Evolutionary conservation across 129 eudicot species (phyloP).

Genomic region (Flaveria linearis): DNA sequence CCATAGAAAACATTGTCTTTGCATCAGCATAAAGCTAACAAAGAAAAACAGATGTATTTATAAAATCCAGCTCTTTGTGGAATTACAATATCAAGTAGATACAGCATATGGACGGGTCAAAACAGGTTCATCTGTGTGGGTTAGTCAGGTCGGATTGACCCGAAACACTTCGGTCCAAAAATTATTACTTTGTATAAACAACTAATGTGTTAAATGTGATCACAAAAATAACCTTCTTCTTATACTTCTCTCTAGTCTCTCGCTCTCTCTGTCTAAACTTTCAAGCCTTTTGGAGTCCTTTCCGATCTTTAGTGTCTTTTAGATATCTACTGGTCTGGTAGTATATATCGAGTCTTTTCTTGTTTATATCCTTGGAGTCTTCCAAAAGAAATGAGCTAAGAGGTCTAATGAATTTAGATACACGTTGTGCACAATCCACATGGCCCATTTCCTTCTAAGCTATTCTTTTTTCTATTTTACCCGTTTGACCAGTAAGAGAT

Average conservation of each 20-base stretch:
- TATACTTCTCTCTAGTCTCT: too few relatives aligned
- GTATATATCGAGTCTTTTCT: too few relatives aligned
- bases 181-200: neutral
- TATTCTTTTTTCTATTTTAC: neutral
- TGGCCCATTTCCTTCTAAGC: neutral
- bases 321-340: too few relatives aligned
- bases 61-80: neutral
- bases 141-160: neutral
- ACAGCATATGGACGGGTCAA: neutral
- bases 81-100: neutral
- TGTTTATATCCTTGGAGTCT: too few relatives aligned
- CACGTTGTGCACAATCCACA: neutral
- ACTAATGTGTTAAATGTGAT: neutral
- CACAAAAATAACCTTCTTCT: neutral
- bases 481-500: neutral
- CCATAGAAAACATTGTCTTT: slow-evolving; percentile 58
- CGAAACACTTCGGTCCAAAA: neutral
- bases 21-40: slow-evolving; percentile 62
- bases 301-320: too few relatives aligned
- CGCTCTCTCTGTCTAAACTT: too few relatives aligned
- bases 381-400: neutral
- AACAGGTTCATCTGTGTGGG: neutral
- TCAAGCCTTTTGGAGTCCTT: too few relatives aligned
- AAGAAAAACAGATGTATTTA: neutral
- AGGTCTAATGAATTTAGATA: neutral